Evolutionary conservation across 805 yeast genomes (phyloP).

Genomic region (Cyberlindnera amylophila): DNA sequence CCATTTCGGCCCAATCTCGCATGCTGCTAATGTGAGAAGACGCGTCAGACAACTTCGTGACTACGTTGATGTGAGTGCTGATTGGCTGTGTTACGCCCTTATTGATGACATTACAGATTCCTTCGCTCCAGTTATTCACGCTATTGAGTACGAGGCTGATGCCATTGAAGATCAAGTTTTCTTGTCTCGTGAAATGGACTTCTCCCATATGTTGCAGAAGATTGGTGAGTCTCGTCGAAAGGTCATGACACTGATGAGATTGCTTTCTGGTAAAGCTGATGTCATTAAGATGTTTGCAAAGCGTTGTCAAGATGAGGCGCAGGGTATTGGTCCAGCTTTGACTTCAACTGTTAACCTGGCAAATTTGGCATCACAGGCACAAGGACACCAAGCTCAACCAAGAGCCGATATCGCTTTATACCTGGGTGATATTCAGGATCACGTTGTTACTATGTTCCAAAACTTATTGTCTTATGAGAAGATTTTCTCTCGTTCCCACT

Average conservation of each 20-base stretch:
- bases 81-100: slow-evolving; percentile 79
- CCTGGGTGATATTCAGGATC: slow-evolving; percentile 95
- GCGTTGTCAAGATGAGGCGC: slow-evolving; percentile 73
- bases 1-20: slow-evolving; percentile 92
- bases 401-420: slow-evolving; percentile 89
- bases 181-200: slow-evolving; percentile 69
- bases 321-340: slow-evolving; percentile 39
- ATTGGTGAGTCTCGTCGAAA: slow-evolving; percentile 88
- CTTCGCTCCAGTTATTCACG: slow-evolving; percentile 76
- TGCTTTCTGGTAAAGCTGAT: slow-evolving; percentile 91
- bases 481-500: slow-evolving; percentile 86
- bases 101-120: slow-evolving; percentile 85
- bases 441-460: slow-evolving; percentile 93
- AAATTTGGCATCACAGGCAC: slow-evolving; percentile 26
- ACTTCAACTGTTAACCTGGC: slow-evolving; percentile 38
- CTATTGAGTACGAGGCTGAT: slow-evolving; percentile 76
- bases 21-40: slow-evolving; percentile 83
- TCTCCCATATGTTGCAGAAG: slow-evolving; percentile 68
- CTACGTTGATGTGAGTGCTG: slow-evolving; percentile 73
- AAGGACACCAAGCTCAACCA: slow-evolving; percentile 47
- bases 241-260: slow-evolving; percentile 88
- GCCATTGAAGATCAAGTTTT: slow-evolving; percentile 80
- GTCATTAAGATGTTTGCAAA: slow-evolving; percentile 95
- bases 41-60: slow-evolving; percentile 77
- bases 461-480: slow-evolving; percentile 86